phyloP scores from a whole-genome alignment of 371 early-diverging fungal species.

The Mortierella sp. region DNA sequence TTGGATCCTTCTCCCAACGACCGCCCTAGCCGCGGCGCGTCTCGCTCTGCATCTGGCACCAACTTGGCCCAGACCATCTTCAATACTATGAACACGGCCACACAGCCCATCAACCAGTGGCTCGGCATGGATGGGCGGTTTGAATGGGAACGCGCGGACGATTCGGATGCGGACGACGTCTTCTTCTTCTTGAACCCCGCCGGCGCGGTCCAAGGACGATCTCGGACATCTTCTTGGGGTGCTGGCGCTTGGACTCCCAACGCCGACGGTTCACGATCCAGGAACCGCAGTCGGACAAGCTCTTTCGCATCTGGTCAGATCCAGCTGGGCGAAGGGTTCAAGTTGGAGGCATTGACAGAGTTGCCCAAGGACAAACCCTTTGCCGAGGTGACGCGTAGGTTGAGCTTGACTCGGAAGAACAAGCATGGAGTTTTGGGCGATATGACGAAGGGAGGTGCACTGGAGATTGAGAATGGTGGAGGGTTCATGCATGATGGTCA shows the following conservation, averaged over 20 bases:
- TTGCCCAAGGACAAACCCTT: slow-evolving; percentile 58
- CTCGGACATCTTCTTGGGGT: slow-evolving; percentile 47
- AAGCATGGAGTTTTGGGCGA: slow-evolving; percentile 27
- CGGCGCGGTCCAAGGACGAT: slow-evolving; percentile 49
- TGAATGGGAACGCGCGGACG: slow-evolving; percentile 66
- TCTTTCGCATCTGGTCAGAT: slow-evolving; percentile 57
- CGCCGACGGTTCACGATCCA: slow-evolving; percentile 49
- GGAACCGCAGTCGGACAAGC: slow-evolving; percentile 60
- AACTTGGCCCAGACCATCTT: slow-evolving; percentile 54
- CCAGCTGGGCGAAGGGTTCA: slow-evolving; percentile 59
- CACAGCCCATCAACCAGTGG: slow-evolving; percentile 54
- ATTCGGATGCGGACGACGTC: slow-evolving; percentile 64
- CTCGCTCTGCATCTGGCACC: slow-evolving; percentile 54
- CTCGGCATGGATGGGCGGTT: slow-evolving; percentile 74
- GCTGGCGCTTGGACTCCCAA: slow-evolving; percentile 40
- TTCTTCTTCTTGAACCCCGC: slow-evolving; percentile 65
- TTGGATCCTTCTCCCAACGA: slow-evolving; percentile 49
- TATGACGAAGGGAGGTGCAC: slow-evolving; percentile 11
- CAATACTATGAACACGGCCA: slow-evolving; percentile 40
- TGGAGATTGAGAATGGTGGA: slow-evolving; percentile 24
- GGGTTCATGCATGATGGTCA: slow-evolving; percentile 34
- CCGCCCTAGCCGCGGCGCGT: slow-evolving; percentile 41
- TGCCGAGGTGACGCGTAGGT: slow-evolving; percentile 52
- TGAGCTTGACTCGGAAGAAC: slow-evolving; percentile 43
- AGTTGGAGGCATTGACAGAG: slow-evolving; percentile 67